Evolutionary conservation across 306 rosid genomes (phyloP), one percentile per base, ranked within the genome.

Genomic region (Castanopsis chinensis): DNA sequence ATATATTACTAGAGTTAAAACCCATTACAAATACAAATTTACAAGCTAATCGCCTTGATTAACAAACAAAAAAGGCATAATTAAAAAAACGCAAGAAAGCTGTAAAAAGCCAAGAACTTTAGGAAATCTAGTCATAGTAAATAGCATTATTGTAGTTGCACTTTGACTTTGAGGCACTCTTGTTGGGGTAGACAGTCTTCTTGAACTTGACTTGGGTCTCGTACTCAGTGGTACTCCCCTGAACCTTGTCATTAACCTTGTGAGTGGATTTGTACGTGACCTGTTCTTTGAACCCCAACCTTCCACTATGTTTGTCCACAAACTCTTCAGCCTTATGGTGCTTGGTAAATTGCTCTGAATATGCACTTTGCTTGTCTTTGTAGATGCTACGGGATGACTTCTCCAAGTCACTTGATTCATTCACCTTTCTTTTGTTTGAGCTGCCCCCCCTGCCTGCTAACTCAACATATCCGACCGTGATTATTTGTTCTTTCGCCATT

Each of bases 211-310:
- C 52, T 1, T 74, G 78, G 11, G 70, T 21, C 7, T 74, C 35
- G 69, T 25, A 71, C 41, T 49, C 75, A 3, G 58, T 71, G 75
- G 75, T 20, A 5, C 5, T 45, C 3, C 58, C 75, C 7, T 23
- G 21, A 21, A 53, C 19, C 41, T 71, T 25, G 60, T 71, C 75
- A 13, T 20, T 57, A 21, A 43, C 49, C 41, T 71, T 71, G 60
- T 52, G 35, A 6, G 41, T 71, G 17, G 75, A 71, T 25, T 35
- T 43, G 75, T 71, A 51, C 58, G 51, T 71, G 56, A 56, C 75
- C 58, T 71, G 59, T 14, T 71, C 57, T 15, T 71, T 71, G 75
- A 20, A 23, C 55, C 75, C 75, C 9, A 21, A 21, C 11, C 28
- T 6, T 19, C 75, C 75, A 45, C 43, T 23, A 5, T 27, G 6